Percentiles rank a stretch among this genome's conserved stretches.
These are phyloP conservation scores for Ampelocalamus luodianensis DNA, from an alignment of 176 grass and related monocot genomes.

Conservation along the genomic window DNA sequence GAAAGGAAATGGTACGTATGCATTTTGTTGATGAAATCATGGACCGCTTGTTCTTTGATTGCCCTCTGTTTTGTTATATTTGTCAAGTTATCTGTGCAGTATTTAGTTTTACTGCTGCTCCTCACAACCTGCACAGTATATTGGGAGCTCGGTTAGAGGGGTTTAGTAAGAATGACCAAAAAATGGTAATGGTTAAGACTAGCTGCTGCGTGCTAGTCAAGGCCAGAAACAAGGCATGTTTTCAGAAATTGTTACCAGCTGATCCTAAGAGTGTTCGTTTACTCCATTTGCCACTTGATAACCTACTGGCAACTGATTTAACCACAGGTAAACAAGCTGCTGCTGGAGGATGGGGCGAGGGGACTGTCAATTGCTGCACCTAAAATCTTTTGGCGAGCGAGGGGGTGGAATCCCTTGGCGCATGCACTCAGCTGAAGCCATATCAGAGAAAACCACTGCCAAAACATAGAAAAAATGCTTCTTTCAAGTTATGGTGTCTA, in stretches of 20 bases:
- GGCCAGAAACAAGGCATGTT: background rate
- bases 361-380: background rate
- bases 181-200: background rate
- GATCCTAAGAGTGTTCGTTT: background rate
- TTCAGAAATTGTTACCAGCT: background rate
- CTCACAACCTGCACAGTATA: background rate
- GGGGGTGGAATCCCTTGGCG: background rate
- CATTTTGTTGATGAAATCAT: background rate
- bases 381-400: background rate
- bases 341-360: background rate
- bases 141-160: background rate
- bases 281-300: background rate
- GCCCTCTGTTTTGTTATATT: background rate
- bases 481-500: background rate
- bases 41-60: background rate
- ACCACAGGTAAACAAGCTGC: background rate
- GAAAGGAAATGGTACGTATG: background rate
- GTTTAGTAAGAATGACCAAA: background rate
- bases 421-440: background rate
- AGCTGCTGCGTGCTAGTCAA: background rate
- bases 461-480: background rate
- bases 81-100: background rate
- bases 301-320: background rate
- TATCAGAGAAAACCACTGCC: background rate
- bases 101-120: background rate